These are phyloP conservation scores for Leccinum boreale DNA, from an alignment of 768 basidiomycete species.

Conservation along the genomic window DNA sequence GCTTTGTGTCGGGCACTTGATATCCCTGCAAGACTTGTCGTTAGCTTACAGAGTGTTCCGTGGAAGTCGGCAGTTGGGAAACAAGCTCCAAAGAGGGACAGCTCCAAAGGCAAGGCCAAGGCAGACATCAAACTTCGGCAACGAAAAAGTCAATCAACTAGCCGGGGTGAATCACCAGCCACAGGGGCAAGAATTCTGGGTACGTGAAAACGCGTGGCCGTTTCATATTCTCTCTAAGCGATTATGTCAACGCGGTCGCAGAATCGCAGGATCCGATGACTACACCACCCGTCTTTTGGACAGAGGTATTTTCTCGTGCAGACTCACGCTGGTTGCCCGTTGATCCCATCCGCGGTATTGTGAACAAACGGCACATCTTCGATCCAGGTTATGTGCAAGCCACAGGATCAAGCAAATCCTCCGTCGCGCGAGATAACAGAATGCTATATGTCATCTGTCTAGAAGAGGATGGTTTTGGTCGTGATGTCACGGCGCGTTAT, in stretches of 20 bases:
- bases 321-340: constrained; percentile 91
- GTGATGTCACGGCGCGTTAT: constrained; percentile 91
- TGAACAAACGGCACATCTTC: constrained; percentile 78
- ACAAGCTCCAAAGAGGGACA: constrained; percentile 37
- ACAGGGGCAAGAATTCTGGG: constrained; percentile 15
- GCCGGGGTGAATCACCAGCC: constrained; percentile 34
- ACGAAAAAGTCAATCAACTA: constrained; percentile 46
- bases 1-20: constrained; percentile 82
- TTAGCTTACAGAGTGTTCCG: constrained; percentile 88
- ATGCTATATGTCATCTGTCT: constrained; percentile 92
- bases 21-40: constrained; percentile 83
- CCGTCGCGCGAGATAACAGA: constrained; percentile 58
- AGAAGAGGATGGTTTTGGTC: constrained; percentile 90
- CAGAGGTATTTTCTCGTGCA: constrained; percentile 91
- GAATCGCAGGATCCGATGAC: constrained; percentile 46
- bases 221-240: constrained; percentile 17
- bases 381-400: constrained; percentile 54
- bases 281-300: constrained; percentile 92
- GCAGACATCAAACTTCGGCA: constrained; percentile 53
- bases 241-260: constrained; percentile 22
- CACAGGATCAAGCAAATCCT: constrained; percentile 10
- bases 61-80: constrained; percentile 75
- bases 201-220: constrained; percentile 12
- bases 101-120: constrained; percentile 38
- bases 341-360: constrained; percentile 78